Evolutionary conservation across 345 rosid species (phyloP).

Genomic region (Lepidium didymum): DNA sequence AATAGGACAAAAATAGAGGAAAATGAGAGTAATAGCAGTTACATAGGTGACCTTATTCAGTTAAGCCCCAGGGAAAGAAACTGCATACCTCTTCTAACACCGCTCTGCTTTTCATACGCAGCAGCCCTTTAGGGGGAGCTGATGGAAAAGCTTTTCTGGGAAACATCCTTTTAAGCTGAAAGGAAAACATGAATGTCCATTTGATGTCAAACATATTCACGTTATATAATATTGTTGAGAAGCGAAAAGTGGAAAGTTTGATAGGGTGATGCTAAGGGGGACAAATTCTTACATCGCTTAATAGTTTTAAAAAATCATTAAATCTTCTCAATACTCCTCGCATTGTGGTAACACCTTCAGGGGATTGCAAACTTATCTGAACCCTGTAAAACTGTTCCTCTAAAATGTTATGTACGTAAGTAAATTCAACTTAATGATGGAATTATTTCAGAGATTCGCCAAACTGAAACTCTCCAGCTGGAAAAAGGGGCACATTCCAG

Average conservation of each 20-base stretch:
- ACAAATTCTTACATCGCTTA: constrained; percentile 56
- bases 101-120: constrained; percentile 83
- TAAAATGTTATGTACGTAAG: constrained; percentile 11
- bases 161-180: constrained; percentile 73
- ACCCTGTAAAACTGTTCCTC: constrained; percentile 95
- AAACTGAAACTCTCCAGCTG: not conserved
- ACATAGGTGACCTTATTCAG: not conserved
- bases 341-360: constrained; percentile 67
- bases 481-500: not conserved
- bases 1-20: not conserved
- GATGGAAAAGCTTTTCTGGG: constrained; percentile 75
- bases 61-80: constrained; percentile 4
- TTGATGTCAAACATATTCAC: not conserved
- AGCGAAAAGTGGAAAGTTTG: not conserved
- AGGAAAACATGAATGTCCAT: constrained; percentile 19
- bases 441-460: not conserved
- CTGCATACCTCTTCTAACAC: constrained; percentile 86
- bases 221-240: not conserved
- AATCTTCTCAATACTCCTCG: constrained; percentile 83
- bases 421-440: not conserved
- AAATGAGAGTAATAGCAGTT: constrained; percentile 2
- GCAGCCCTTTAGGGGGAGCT: constrained; percentile 91
- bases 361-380: constrained; percentile 87
- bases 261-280: not conserved
- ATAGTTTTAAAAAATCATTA: constrained; percentile 85